phyloP scores from a whole-genome alignment of 805 yeast species.

The Phaffomyces opuntiae region DNA sequence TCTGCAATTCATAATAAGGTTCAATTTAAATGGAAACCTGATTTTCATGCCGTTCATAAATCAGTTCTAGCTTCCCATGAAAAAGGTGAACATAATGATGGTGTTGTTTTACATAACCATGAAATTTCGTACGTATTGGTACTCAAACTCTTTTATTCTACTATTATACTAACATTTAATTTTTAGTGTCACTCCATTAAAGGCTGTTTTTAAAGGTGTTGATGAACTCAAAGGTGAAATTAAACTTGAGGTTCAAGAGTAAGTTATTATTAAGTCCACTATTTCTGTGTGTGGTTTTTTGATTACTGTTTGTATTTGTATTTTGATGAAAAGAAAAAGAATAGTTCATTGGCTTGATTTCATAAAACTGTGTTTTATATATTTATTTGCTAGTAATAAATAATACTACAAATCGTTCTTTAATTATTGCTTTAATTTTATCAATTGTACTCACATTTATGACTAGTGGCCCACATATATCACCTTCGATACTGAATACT shows the following conservation, averaged over 20 bases:
- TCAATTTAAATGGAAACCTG: constrained; percentile 77
- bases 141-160: neutral
- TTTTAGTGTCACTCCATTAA: constrained; percentile 56
- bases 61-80: constrained; percentile 34
- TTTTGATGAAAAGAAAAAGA: too few relatives aligned
- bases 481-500: neutral
- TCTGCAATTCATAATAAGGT: constrained; percentile 35
- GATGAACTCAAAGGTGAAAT: constrained; percentile 50
- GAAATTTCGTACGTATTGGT: constrained; percentile 20
- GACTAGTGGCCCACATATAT: too few relatives aligned
- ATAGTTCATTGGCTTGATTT: too few relatives aligned
- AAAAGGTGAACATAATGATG: constrained; percentile 22
- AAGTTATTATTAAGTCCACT: constrained; percentile 4
- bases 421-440: too few relatives aligned
- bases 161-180: constrained; percentile 12
- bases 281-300: too few relatives aligned
- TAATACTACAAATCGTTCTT: too few relatives aligned
- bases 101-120: constrained; percentile 26
- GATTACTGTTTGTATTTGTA: neutral
- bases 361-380: too few relatives aligned
- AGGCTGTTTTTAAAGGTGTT: constrained; percentile 62
- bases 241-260: constrained; percentile 24
- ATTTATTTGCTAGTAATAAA: too few relatives aligned
- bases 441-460: too few relatives aligned
- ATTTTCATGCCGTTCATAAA: constrained; percentile 61